Conservation (phyloP, 805 yeast genomes). For the Candida succiphila region DNA sequence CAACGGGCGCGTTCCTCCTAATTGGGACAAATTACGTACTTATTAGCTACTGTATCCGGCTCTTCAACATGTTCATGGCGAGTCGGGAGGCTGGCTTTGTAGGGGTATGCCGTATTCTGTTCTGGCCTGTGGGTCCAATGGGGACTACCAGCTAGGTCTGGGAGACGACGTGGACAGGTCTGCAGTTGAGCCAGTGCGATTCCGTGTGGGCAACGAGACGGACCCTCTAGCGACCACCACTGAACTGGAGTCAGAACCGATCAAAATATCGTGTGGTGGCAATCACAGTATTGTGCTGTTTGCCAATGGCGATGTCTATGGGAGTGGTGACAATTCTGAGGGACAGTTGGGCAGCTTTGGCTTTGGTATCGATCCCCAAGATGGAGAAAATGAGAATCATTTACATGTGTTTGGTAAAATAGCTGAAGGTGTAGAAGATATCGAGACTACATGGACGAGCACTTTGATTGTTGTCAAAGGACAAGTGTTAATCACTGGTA, state of each 20-base stretch:
- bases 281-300: constrained; percentile 67
- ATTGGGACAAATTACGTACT: too few species aligned
- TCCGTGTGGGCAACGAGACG: neutral
- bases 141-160: constrained; percentile 64
- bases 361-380: too few species aligned
- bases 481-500: constrained; percentile 45
- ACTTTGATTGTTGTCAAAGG: too few species aligned
- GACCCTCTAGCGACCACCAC: too few species aligned
- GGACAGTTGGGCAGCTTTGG: constrained; percentile 56
- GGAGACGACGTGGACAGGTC: constrained; percentile 40
- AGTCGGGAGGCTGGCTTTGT: too few species aligned
- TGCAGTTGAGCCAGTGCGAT: constrained; percentile 12
- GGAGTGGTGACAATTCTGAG: constrained; percentile 46
- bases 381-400: neutral
- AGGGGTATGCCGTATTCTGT: too few species aligned
- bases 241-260: constrained; percentile 15
- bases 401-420: constrained; percentile 7
- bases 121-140: constrained; percentile 77
- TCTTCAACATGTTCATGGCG: too few species aligned
- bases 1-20: too few species aligned
- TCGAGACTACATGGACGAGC: too few species aligned
- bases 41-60: too few species aligned
- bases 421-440: constrained; percentile 7
- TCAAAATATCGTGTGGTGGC: constrained; percentile 66
- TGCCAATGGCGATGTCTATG: constrained; percentile 40